phyloP scores from a whole-genome alignment of 2,329 filamentous ascomycete genomes.

The Aspergillaceae sp. region DNA sequence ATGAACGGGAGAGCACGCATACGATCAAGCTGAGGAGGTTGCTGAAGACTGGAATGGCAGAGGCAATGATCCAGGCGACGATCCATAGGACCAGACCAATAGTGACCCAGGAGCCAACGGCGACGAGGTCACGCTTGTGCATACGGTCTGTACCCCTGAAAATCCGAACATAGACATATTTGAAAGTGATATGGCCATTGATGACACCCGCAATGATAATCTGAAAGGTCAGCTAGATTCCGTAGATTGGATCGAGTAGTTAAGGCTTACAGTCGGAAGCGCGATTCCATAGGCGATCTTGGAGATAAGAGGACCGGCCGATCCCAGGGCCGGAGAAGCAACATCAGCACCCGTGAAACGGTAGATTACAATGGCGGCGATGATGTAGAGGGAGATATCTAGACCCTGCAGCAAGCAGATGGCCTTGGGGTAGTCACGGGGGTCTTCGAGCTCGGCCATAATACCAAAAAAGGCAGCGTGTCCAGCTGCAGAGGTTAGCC shows the following conservation, averaged over 20 bases:
- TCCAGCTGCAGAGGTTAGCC: slow-evolving; percentile 41
- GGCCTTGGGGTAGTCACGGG: slow-evolving; percentile 53
- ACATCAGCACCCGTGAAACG: slow-evolving; percentile 55
- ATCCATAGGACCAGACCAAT: slow-evolving; percentile 51
- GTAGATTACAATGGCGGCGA: slow-evolving; percentile 61
- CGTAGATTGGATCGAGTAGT: background rate
- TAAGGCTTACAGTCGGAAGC: slow-evolving; percentile 46
- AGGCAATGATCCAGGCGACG: slow-evolving; percentile 58
- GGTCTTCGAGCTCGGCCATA: slow-evolving; percentile 55
- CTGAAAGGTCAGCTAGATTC: slow-evolving; percentile 8
- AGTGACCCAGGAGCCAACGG: slow-evolving; percentile 50
- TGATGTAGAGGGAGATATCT: slow-evolving; percentile 55
- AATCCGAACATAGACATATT: slow-evolving; percentile 57
- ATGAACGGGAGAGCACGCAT: slow-evolving; percentile 2
- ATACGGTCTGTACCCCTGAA: slow-evolving; percentile 53
- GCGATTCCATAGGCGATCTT: slow-evolving; percentile 62
- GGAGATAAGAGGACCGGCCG: slow-evolving; percentile 47
- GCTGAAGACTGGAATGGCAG: slow-evolving; percentile 62
- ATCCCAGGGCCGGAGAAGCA: slow-evolving; percentile 58
- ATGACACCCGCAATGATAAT: slow-evolving; percentile 65
- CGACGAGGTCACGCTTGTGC: slow-evolving; percentile 42
- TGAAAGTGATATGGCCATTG: slow-evolving; percentile 57
- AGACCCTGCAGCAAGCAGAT: slow-evolving; percentile 53
- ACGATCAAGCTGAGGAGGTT: slow-evolving; percentile 55
- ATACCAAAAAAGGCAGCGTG: slow-evolving; percentile 63